Percentiles rank a stretch among this genome's conserved stretches.
Evolutionary conservation across 2,329 filamentous ascomycete genomes (phyloP).

Genomic region (Aureobasidium subglaciale): DNA sequence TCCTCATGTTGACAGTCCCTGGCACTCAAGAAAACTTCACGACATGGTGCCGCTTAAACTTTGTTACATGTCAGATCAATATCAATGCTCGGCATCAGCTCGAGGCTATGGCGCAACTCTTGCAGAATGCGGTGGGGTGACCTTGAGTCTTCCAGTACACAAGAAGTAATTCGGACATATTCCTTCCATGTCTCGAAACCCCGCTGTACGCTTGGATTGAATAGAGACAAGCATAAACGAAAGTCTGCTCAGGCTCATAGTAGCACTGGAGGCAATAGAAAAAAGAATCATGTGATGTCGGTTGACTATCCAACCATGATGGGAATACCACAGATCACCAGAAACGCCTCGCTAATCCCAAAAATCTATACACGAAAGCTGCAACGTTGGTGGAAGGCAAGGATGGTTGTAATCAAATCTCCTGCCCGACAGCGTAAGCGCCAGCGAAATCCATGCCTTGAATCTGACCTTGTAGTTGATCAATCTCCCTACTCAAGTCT

Average conservation of each 20-base stretch:
- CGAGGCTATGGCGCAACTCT: neutral
- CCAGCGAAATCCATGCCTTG: constrained; percentile 32
- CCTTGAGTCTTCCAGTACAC: neutral
- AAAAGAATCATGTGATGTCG: neutral
- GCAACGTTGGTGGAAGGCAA: neutral
- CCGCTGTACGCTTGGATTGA: neutral
- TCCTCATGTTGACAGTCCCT: too few species aligned
- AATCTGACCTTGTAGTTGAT: constrained; percentile 32
- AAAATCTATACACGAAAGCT: neutral
- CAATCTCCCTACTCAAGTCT: constrained; percentile 74
- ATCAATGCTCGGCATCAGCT: neutral
- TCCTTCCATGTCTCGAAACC: neutral
- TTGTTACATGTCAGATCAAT: neutral
- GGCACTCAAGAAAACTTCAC: too few species aligned
- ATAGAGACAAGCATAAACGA: too few species aligned
- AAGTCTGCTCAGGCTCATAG: too few species aligned
- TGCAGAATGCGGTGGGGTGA: neutral
- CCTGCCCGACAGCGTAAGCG: constrained; percentile 22
- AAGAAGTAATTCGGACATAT: neutral
- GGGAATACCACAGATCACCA: neutral
- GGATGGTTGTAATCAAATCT: neutral
- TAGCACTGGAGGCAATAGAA: too few species aligned
- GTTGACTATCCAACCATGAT: neutral
- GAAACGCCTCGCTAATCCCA: constrained; percentile 11
- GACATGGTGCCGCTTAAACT: neutral